Evolutionary conservation across 495 filamentous ascomycete species (phyloP), one percentile per base, ranked within the genome.

Genomic region (Annulohypoxylon moriforme): DNA sequence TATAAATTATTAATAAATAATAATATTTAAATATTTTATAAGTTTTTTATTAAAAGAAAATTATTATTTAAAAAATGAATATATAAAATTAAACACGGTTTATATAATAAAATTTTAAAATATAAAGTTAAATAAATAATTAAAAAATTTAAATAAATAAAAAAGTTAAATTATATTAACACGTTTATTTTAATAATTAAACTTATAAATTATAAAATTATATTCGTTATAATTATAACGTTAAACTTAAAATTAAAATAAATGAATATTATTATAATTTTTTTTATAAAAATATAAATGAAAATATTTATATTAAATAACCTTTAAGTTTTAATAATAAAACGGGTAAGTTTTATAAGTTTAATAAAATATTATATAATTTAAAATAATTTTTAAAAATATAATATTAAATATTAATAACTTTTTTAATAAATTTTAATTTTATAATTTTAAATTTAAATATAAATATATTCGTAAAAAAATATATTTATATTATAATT

Each of bases 241-340:
- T 47, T 47, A 47, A 47, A 47, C n/a, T 47, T 47, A 22, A 47
- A 47, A 24, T 8, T 47, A 47, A 47, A 47, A 24, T 47, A 47
- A 47, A 47, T 47, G 10, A 47, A 20, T 22, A 8, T 47, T 47
- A 22, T 47, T 47, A 47, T 24, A 1, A 24, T 24, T 9, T 47
- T 47, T 47, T 47, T 22, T 47, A 47, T 8, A 8, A 22, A 16
- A 11, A 47, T 22, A 47, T 47, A 22, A 47, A 22, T 10, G 18
- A 47, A 47, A 47, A 47, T 47, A 47, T 47, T 47, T 47, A 47
- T 22, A 24, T 47, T 9, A 10, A 47, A 47, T 47, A 47, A 47
- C n/a, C n/a, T 4, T 47, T 47, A 22, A 47, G 8, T 6, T 47
- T 47, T 24, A 24, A 47, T 18, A 47, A 47, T 22, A 2, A 22